Percentiles rank a stretch among this genome's conserved stretches.
Evolutionary conservation across 2,329 filamentous ascomycete genomes (phyloP).

Genomic region (Alternaria arborescens): DNA sequence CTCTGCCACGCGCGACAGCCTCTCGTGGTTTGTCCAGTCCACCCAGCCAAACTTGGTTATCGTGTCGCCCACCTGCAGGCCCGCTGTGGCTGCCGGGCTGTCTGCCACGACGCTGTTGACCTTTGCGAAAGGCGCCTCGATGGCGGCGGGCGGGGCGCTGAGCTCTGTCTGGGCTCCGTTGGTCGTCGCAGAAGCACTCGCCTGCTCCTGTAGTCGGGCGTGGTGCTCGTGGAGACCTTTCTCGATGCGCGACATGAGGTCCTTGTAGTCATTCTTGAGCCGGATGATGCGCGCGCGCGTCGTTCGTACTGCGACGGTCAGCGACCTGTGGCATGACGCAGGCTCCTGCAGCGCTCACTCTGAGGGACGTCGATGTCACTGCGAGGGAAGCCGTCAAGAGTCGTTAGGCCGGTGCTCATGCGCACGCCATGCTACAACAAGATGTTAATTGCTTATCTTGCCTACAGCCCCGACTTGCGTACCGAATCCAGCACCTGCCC

Average conservation of each 20-base stretch:
- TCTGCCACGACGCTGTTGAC: conserved; percentile 82
- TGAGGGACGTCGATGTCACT: conserved; percentile 95
- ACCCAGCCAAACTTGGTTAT: conserved; percentile 87
- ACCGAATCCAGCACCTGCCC: conserved; percentile 90
- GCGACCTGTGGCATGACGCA: conserved; percentile 52
- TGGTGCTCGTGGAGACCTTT: conserved; percentile 89
- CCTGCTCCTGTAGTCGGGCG: conserved; percentile 67
- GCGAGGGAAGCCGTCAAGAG: conserved; percentile 89
- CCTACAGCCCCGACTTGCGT: conserved; percentile 42
- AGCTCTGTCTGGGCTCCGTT: conserved; percentile 29
- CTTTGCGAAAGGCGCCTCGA: conserved; percentile 79
- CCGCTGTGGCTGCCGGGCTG: conserved; percentile 85
- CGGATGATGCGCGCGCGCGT: conserved; percentile 88
- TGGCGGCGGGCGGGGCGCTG: conserved; percentile 40
- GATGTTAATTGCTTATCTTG: conserved; percentile 23
- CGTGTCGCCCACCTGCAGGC: conserved; percentile 79
- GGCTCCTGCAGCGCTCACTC: conserved; percentile 63
- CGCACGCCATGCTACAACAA: conserved; percentile 81
- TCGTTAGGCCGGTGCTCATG: conserved; percentile 89
- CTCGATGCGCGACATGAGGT: conserved; percentile 84
- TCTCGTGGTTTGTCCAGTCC: conserved; percentile 85
- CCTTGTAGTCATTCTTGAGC: conserved; percentile 92
- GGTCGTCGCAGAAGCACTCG: conserved; percentile 47
- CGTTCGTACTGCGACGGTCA: conserved; percentile 77
- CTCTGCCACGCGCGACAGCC: conserved; percentile 84